Evolutionary conservation across 352 stramenopile species (phyloP).

Genomic region (Phytophthora citrophthora): DNA sequence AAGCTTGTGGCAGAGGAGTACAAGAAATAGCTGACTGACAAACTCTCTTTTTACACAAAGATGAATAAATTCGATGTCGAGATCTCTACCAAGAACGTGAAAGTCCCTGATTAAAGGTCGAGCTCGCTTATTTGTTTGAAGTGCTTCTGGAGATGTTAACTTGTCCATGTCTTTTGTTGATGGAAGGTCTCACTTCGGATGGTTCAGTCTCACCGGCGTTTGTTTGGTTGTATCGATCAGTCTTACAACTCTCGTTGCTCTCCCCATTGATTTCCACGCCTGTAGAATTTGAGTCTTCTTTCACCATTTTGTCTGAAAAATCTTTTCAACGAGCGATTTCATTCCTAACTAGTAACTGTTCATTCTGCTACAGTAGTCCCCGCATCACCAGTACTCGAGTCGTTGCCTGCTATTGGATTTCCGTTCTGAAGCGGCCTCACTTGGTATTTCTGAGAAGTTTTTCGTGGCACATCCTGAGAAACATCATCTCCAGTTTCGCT

Average conservation of each 20-base stretch:
- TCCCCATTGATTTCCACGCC: too few relatives aligned
- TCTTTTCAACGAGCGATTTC: too few relatives aligned
- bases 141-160: background rate
- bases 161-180: background rate
- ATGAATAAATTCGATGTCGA: background rate
- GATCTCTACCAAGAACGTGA: background rate
- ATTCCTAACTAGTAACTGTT: too few relatives aligned
- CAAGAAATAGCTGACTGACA: conserved; percentile 53
- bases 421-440: conserved; percentile 5
- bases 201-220: too few relatives aligned
- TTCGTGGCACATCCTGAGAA: background rate
- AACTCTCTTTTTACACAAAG: too few relatives aligned
- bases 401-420: background rate
- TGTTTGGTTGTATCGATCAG: too few relatives aligned
- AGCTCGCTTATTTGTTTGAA: background rate
- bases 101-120: too few relatives aligned
- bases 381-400: too few relatives aligned
- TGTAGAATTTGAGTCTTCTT: too few relatives aligned
- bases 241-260: too few relatives aligned
- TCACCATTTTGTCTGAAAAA: too few relatives aligned
- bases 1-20: conserved; percentile 92
- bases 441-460: conserved; percentile 18
- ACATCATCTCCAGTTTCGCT: background rate
- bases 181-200: background rate
- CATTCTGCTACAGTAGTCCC: too few relatives aligned